A percentile compares a stretch with the other conserved stretches of the same genome.
Evolutionary conservation across 257 asterid genomes (phyloP).

Genomic region (Solanum sejunctum): DNA sequence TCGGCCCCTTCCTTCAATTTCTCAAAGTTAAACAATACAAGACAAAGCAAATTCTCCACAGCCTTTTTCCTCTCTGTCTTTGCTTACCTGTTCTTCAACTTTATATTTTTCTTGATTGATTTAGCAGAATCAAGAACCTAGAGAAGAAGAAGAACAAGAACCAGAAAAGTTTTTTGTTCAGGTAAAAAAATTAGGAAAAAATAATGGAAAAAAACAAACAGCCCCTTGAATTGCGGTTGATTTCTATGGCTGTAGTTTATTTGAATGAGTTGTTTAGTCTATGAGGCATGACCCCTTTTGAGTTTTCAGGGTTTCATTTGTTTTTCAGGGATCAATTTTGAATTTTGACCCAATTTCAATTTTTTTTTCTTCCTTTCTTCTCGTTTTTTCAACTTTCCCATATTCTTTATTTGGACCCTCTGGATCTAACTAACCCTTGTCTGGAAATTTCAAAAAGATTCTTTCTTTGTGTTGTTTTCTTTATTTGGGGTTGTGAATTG

Average conservation of each 20-base stretch:
- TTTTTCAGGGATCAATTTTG: neutral
- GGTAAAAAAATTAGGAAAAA: neutral
- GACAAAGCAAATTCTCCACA: neutral
- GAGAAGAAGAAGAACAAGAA: neutral
- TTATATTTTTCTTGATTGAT: neutral
- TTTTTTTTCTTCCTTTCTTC: neutral
- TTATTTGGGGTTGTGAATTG: neutral
- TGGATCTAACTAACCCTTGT: conserved; percentile 1
- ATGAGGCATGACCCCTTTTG: neutral
- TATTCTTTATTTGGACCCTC: neutral
- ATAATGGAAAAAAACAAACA: neutral
- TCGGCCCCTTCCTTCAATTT: neutral
- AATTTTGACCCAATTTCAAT: neutral
- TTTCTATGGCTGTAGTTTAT: neutral
- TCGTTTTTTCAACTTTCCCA: neutral
- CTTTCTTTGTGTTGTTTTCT: neutral
- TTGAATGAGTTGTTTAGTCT: neutral
- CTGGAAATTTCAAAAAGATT: neutral
- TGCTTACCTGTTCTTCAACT: neutral
- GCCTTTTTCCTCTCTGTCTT: neutral
- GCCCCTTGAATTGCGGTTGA: neutral
- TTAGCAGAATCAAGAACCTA: neutral
- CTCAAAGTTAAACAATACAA: neutral
- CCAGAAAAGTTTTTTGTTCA: neutral
- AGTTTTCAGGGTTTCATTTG: neutral